phyloP scores from a whole-genome alignment of 164 flowering plant species.

The Brasenia schreberi region DNA sequence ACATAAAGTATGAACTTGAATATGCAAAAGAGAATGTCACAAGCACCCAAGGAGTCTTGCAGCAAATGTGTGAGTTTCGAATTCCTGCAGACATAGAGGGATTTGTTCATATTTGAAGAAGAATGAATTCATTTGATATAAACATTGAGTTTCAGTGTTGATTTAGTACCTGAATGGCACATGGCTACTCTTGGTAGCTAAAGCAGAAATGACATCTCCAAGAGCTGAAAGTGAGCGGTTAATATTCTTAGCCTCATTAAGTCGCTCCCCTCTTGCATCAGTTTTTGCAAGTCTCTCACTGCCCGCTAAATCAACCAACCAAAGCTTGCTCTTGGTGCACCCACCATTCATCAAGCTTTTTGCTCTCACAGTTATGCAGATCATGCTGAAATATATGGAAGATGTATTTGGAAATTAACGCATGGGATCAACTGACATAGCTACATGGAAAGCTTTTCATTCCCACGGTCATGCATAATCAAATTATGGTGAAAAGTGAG shows the following conservation, averaged over 20 bases:
- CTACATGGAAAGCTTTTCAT: too few species aligned
- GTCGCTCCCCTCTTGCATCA: conserved; percentile 78
- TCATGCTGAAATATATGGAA: conserved; percentile 42
- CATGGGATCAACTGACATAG: too few species aligned
- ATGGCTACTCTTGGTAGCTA: conserved; percentile 77
- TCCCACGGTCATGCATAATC: too few species aligned
- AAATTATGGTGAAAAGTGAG: too few species aligned
- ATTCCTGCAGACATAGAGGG: conserved; percentile 38
- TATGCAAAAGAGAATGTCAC: neutral
- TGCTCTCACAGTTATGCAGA: conserved; percentile 57
- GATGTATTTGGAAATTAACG: neutral
- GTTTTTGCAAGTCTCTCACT: conserved; percentile 88
- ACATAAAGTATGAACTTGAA: neutral
- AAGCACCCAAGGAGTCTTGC: conserved; percentile 75
- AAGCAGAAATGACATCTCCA: conserved; percentile 82
- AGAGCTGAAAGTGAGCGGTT: conserved; percentile 86
- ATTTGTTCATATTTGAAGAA: neutral
- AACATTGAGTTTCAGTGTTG: neutral
- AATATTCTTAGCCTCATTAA: conserved; percentile 86
- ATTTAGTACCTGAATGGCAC: conserved; percentile 59
- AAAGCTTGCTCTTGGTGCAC: conserved; percentile 84
- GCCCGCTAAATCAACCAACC: conserved; percentile 91
- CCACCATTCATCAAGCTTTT: conserved; percentile 69
- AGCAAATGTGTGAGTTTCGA: conserved; percentile 87
- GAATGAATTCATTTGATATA: neutral